Evolutionary conservation across 768 basidiomycete species (phyloP).

Genomic region (Lentinus brumalis): DNA sequence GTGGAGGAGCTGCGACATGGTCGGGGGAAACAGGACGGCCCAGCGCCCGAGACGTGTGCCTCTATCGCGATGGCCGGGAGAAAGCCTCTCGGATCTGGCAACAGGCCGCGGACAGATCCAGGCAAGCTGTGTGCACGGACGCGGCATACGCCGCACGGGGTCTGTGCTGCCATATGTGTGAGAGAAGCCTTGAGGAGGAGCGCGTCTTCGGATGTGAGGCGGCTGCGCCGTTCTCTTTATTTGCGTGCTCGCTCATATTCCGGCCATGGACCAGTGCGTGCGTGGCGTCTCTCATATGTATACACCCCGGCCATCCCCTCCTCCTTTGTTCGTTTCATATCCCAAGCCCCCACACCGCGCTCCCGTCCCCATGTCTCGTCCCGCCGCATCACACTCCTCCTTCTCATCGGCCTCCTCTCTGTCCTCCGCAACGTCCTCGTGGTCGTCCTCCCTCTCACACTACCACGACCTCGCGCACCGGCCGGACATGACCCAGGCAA

Average conservation of each 20-base stretch:
- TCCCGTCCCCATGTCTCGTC: constrained; percentile 8
- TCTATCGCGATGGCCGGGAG: neutral
- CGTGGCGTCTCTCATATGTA: constrained; percentile 16
- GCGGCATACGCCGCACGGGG: constrained; percentile 18
- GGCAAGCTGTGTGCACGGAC: constrained; percentile 2
- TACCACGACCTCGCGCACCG: constrained; percentile 1
- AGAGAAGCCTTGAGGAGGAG: constrained; percentile 1
- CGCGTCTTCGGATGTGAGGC: constrained; percentile 18
- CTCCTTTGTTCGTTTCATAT: constrained; percentile 21
- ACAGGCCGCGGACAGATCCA: neutral
- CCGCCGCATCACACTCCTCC: constrained; percentile 19
- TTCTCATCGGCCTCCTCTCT: constrained; percentile 16
- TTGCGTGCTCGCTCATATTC: constrained; percentile 8
- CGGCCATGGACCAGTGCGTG: constrained; percentile 11
- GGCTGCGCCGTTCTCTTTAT: constrained; percentile 21
- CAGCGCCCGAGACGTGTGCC: neutral
- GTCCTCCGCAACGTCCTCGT: constrained; percentile 14
- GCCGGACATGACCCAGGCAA: neutral
- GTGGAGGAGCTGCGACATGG: neutral
- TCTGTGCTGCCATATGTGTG: constrained; percentile 4
- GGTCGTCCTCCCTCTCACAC: constrained; percentile 5
- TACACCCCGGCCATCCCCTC: constrained; percentile 12
- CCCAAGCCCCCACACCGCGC: constrained; percentile 3
- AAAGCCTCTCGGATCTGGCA: neutral
- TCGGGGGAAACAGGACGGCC: neutral